phyloP scores from a whole-genome alignment of 2,329 filamentous ascomycete species.

The Fusarium sp. region DNA sequence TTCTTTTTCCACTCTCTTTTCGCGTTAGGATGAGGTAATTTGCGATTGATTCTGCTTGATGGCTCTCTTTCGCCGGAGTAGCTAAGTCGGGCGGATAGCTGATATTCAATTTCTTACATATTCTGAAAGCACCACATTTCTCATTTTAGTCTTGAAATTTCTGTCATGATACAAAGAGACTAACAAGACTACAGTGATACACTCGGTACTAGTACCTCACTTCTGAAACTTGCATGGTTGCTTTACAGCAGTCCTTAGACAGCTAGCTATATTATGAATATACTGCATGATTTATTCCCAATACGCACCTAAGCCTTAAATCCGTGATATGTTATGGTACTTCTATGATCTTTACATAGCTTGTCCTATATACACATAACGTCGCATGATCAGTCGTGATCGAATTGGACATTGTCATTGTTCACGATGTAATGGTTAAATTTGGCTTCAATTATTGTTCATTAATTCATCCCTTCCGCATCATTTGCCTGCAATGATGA shows the following conservation, averaged over 20 bases:
- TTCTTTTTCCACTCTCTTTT: conserved; percentile 6
- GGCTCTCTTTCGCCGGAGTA: conserved; percentile 89
- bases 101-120: conserved; percentile 99
- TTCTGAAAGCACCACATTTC: conserved; percentile 72
- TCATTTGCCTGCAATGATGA: conserved; percentile 10
- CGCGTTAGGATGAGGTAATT: conserved; percentile 90
- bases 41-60: conserved; percentile 93
- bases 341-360: accelerated
- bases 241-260: too few species aligned
- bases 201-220: neutral
- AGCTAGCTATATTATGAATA: neutral
- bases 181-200: conserved; percentile 40
- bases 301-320: neutral
- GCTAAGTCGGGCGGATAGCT: conserved; percentile 80
- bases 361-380: neutral
- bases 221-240: neutral
- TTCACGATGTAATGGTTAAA: neutral
- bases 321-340: neutral
- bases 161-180: conserved; percentile 35
- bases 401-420: neutral
- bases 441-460: conserved; percentile 2
- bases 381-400: neutral
- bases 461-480: conserved; percentile 28
- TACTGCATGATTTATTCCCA: neutral
- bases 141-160: conserved; percentile 39